These are phyloP conservation scores for Drechslera avenae DNA, from an alignment of 2,329 filamentous ascomycete species.

Conservation along the genomic window DNA sequence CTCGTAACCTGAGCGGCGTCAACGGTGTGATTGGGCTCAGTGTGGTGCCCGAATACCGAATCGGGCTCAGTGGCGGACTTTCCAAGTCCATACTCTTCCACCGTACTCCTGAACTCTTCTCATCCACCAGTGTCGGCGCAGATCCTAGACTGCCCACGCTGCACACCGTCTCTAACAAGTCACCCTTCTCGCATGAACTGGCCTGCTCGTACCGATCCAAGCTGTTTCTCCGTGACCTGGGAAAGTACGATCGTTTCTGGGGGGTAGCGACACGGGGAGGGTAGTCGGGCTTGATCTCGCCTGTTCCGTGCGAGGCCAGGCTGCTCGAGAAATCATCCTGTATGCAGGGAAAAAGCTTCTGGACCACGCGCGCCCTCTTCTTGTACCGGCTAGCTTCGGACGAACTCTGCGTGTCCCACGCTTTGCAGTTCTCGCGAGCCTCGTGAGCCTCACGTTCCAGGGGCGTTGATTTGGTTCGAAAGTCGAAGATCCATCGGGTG, in stretches of 20 bases:
- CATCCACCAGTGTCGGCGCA: conserved; percentile 42
- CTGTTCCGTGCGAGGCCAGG: conserved; percentile 32
- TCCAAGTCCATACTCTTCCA: conserved; percentile 32
- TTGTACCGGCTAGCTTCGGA: conserved; percentile 33
- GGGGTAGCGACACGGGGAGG: conserved; percentile 20
- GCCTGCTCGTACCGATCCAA: conserved; percentile 36
- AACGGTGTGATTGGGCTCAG: conserved; percentile 39
- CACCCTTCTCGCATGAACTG: conserved; percentile 41
- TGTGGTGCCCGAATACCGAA: conserved; percentile 31
- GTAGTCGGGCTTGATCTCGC: conserved; percentile 14
- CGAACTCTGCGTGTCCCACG: conserved; percentile 21
- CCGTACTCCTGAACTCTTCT: conserved; percentile 22
- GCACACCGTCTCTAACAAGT: conserved; percentile 39
- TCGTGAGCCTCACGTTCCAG: conserved; percentile 39
- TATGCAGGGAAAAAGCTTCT: conserved; percentile 45
- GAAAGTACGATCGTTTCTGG: conserved; percentile 30
- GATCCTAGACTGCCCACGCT: conserved; percentile 41
- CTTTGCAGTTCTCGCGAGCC: conserved; percentile 37
- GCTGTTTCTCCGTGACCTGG: conserved; percentile 36
- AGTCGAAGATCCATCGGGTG: conserved; percentile 49
- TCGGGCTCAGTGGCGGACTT: conserved; percentile 31
- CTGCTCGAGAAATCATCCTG: conserved; percentile 44
- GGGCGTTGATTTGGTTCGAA: conserved; percentile 41
- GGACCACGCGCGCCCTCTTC: conserved; percentile 27
- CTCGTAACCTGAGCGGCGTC: conserved; percentile 33